Base-by-base conservation (phyloP, 192 early-diverging fungal species). In the Spizellomyces sp. region DNA sequence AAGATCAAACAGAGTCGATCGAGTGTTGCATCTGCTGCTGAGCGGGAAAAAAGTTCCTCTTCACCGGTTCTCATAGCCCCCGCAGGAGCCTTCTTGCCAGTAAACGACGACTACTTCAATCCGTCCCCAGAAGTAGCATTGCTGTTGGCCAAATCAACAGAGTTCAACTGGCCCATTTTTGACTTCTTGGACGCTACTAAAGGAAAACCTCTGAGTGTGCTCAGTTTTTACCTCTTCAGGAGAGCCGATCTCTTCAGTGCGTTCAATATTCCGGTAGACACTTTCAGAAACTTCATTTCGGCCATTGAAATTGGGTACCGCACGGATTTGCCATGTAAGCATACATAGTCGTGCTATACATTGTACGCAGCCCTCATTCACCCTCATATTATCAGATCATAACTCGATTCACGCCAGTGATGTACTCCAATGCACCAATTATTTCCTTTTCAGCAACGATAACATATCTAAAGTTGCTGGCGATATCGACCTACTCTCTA, bases 391-490 rank as follows among this genome's bases (percentile, higher is more conserved):
- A 9, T 19, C 58, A 84, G 83, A 84, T 61, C 86, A 88, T 66
- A 88, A 88, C 65, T 79, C 84, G 58, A 75, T 74, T 7, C 86
- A 88, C 65, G 86, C 86, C 5, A 71, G 76, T 42, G 86, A 88
- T 61, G 86, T 88, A 21, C 68, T 87, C 4, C 86, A 88, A 43
- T 73, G 73, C 41, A 80, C 76, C 7, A 75, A 77, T 52, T 80
- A 74, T 44, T 77, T 87, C 47, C 43, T 76, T 22, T 62, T 69
- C 57, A 21, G 44, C n/a, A 45, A 56, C 5, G 69, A 75, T 22
- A 67, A 44, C 19, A 47, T 84, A 14, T 73, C 66, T 12, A 21
- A 66, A 15, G 55, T 60, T 8, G 57, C 71, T 44, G 71, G 77
- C 27, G 84, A 84, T 48, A 48, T 77, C n/a, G 86, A 88, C 46